phyloP scores from a whole-genome alignment of 2,329 filamentous ascomycete genomes.

The Simplicillium sp. region DNA sequence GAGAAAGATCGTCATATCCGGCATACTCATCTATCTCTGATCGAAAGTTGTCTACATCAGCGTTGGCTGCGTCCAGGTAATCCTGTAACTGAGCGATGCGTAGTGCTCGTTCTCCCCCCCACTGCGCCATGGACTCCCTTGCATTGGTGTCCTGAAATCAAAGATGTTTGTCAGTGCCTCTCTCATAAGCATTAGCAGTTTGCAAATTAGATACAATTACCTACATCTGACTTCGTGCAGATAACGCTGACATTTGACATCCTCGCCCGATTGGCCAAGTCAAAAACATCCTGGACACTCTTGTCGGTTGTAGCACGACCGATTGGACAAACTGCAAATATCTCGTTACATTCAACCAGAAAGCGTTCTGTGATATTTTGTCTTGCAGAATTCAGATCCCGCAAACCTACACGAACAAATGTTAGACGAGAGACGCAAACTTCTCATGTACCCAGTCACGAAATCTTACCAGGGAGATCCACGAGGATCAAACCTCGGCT shows the following conservation, averaged over 20 bases:
- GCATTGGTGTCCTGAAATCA: not conserved
- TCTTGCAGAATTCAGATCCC: slow-evolving; percentile 34
- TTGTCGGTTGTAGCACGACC: slow-evolving; percentile 30
- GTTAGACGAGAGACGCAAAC: no score
- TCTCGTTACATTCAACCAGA: slow-evolving; percentile 32
- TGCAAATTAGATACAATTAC: slow-evolving; percentile 1
- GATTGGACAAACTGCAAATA: slow-evolving; percentile 33
- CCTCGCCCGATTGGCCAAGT: slow-evolving; percentile 24
- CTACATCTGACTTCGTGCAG: slow-evolving; percentile 31
- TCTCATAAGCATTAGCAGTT: not conserved
- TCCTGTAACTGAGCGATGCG: no score
- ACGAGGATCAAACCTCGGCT: slow-evolving; percentile 37
- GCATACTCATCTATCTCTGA: no score
- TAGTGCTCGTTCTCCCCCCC: no score
- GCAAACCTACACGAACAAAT: no score
- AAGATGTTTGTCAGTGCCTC: slow-evolving; percentile 1
- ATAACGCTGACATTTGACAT: slow-evolving; percentile 32
- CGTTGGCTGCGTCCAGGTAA: no score
- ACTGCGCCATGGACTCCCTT: no score
- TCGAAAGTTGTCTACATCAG: no score
- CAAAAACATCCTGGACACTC: slow-evolving; percentile 28
- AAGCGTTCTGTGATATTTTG: slow-evolving; percentile 33
- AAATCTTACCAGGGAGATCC: slow-evolving; percentile 35
- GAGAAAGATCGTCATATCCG: no score
- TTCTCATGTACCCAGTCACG: no score